A percentile compares a stretch with the other conserved stretches of the same genome.
These are phyloP conservation scores for Coniochaeta hoffmannii DNA, from an alignment of 2,329 filamentous ascomycete species.

Conservation along the genomic window DNA sequence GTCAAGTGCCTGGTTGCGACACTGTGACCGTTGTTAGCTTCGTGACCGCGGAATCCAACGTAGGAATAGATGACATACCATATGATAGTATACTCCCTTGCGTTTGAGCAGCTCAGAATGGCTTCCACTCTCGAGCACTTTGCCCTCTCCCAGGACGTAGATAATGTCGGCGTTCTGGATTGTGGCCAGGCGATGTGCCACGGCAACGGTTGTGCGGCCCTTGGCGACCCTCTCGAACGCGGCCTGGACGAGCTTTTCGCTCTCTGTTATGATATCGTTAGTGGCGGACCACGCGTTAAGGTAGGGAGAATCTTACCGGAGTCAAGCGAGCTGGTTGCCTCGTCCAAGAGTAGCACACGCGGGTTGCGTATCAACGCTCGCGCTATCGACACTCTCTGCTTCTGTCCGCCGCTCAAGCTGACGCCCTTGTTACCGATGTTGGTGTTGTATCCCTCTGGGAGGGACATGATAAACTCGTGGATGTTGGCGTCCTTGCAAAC, in stretches of 20 bases:
- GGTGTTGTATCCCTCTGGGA: conserved; percentile 63
- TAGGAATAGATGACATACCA: conserved; percentile 39
- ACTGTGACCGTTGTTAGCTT: conserved; percentile 27
- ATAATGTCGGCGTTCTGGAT: conserved; percentile 76
- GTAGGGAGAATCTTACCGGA: conserved; percentile 22
- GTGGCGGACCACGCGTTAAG: background rate
- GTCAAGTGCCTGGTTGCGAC: conserved; percentile 52
- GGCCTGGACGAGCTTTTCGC: conserved; percentile 52
- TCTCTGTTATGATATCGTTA: conserved; percentile 19
- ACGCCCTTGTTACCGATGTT: conserved; percentile 60
- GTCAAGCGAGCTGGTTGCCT: conserved; percentile 65
- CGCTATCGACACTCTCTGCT: conserved; percentile 63
- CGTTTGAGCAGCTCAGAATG: conserved; percentile 43
- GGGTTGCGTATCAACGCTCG: conserved; percentile 61
- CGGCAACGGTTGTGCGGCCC: conserved; percentile 62
- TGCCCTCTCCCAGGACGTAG: conserved; percentile 65
- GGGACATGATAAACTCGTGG: conserved; percentile 60
- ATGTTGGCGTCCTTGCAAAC: conserved; percentile 57
- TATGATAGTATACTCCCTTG: conserved; percentile 49
- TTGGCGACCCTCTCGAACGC: conserved; percentile 59
- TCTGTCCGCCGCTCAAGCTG: conserved; percentile 60
- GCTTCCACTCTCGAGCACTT: conserved; percentile 45
- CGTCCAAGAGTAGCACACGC: conserved; percentile 60
- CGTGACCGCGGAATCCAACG: background rate
- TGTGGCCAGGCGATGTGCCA: conserved; percentile 70